Percentiles rank a stretch among this genome's conserved stretches.
Conservation (phyloP, 257 asterid species). For the Solanum virginianum region DNA sequence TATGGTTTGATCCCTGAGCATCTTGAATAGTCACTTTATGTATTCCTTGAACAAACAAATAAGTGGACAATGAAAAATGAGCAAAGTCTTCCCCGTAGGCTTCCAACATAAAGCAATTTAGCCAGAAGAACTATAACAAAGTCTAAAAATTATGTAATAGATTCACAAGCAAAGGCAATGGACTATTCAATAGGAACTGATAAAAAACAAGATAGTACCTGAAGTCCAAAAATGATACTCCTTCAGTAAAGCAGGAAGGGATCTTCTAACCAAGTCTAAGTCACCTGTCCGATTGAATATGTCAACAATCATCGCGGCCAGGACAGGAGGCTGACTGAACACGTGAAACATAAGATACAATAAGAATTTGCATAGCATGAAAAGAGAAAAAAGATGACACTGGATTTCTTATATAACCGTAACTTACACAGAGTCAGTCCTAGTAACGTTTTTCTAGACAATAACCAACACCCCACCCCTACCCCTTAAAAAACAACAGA, state of each 20-base stretch:
- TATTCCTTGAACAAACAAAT: constrained; percentile 24
- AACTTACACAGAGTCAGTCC: not conserved
- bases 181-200: not conserved
- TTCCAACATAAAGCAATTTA: not conserved
- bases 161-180: not conserved
- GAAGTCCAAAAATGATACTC: constrained; percentile 81
- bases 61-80: not conserved
- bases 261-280: constrained; percentile 22
- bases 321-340: constrained; percentile 83
- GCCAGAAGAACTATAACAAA: not conserved
- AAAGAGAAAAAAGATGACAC: not conserved
- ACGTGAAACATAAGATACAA: not conserved
- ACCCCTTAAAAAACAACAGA: not conserved
- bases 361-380: not conserved
- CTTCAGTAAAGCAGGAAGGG: constrained; percentile 73
- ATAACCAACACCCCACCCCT: not conserved
- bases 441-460: not conserved
- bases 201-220: constrained; percentile 20
- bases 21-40: constrained; percentile 70
- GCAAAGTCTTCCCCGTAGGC: not conserved
- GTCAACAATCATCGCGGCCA: constrained; percentile 74
- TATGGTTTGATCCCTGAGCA: constrained; percentile 43
- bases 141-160: not conserved
- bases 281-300: constrained; percentile 55
- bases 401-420: not conserved